Base-by-base conservation (phyloP, 176 grass and related monocot genomes). In the barley (Hordeum vulgare) region DNA sequence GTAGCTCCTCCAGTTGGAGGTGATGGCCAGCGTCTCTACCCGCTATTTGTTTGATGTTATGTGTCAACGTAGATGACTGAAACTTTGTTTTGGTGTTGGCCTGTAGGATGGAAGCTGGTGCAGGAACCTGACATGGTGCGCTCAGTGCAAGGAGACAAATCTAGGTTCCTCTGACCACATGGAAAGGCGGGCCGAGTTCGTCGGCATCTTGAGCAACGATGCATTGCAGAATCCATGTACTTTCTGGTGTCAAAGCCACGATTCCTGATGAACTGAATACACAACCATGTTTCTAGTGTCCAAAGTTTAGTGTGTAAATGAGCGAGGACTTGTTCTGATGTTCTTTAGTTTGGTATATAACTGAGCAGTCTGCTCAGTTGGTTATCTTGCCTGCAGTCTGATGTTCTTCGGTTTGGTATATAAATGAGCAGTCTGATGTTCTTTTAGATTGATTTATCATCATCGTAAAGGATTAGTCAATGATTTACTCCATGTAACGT, bases 61-160 rank as follows among this genome's bases (percentile, higher is more conserved):
- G 34, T 34, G 7, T 60, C 54, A 7, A 12, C 1, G 7, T 33
- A 60, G 21, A 10, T 28, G 6, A 6, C 7, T 77, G 35, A 77
- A 41, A 35, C 4, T n/a, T 61, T 49, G 14, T 49, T 61, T 18
- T 78, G 5, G 36, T 71, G 34, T 36, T 28, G 4, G 61, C 2
- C 34, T 76, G 23, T 84, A 93, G 94, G 94, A 90, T 65, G 94
- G 94, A 61, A 91, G 94, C 70, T 96, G n/a, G n/a, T n/a, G n/a
- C n/a, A n/a, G n/a, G n/a, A n/a, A n/a, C n/a, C n/a, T n/a, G n/a
- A n/a, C n/a, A n/a, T n/a, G n/a, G n/a, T n/a, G n/a, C n/a, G n/a
- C n/a, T n/a, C n/a, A n/a, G n/a, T n/a, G n/a, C n/a, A n/a, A n/a
- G n/a, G n/a, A n/a, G n/a, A n/a, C n/a, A n/a, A n/a, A n/a, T n/a